phyloP scores from a whole-genome alignment of 805 yeast species.

The Lipomyces kockii region DNA sequence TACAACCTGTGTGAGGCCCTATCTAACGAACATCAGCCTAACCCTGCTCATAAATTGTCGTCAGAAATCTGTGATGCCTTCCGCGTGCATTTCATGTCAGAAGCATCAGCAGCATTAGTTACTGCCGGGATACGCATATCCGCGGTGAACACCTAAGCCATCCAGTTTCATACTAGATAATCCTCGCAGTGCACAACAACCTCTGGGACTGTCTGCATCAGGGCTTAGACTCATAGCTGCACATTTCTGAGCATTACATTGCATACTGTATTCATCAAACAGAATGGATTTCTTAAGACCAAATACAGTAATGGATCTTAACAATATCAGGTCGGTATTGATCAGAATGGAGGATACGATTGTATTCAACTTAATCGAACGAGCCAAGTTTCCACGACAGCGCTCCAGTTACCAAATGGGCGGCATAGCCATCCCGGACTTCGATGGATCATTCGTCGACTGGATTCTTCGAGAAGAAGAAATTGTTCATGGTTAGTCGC shows the following conservation, averaged over 20 bases:
- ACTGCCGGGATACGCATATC: too few relatives aligned
- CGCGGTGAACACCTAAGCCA: too few relatives aligned
- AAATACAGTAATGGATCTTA: slow-evolving; percentile 55
- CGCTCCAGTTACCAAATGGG: slow-evolving; percentile 71
- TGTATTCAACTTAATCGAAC: slow-evolving; percentile 86
- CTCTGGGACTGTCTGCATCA: not conserved
- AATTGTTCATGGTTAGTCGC: slow-evolving; percentile 54
- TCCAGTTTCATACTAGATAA: too few relatives aligned
- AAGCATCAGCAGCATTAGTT: too few relatives aligned
- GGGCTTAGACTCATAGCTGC: not conserved
- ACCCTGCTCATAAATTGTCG: too few relatives aligned
- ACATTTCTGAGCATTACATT: not conserved
- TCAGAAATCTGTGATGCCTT: too few relatives aligned
- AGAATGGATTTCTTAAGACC: slow-evolving; percentile 34
- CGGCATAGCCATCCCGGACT: slow-evolving; percentile 62
- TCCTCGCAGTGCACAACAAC: too few relatives aligned
- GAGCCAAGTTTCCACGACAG: slow-evolving; percentile 82
- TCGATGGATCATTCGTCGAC: slow-evolving; percentile 81
- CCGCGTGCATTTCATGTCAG: too few relatives aligned
- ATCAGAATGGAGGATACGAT: slow-evolving; percentile 97
- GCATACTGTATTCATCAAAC: not conserved
- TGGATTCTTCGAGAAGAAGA: slow-evolving; percentile 83
- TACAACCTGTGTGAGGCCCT: too few relatives aligned
- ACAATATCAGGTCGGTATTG: slow-evolving; percentile 80
- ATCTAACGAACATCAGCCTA: too few relatives aligned